Percentiles rank a stretch among this genome's conserved stretches.
These are phyloP conservation scores for Zoysia pacifica DNA, from an alignment of 176 grass and related monocot genomes.

Conservation along the genomic window DNA sequence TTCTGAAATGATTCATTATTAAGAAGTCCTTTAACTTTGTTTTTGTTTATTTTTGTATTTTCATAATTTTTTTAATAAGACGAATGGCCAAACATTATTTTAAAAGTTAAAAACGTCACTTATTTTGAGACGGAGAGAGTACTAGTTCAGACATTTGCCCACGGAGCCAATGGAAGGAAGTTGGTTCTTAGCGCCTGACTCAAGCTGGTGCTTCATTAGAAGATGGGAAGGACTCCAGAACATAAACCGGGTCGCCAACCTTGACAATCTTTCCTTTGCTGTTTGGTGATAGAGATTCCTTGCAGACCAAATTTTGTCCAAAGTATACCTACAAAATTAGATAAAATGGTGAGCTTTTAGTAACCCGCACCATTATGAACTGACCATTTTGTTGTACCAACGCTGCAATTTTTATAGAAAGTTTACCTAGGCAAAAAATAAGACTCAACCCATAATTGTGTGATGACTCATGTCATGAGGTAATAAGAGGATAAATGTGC, in stretches of 20 bases:
- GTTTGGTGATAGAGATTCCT: conserved; percentile 49
- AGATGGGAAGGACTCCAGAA: conserved; percentile 54
- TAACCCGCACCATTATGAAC: neutral
- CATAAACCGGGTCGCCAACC: conserved; percentile 70
- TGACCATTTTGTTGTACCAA: neutral
- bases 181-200: conserved; percentile 2
- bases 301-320: conserved; percentile 84
- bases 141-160: neutral
- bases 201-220: conserved; percentile 57
- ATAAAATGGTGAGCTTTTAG: neutral
- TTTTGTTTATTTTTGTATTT: too few relatives aligned
- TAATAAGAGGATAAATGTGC: neutral
- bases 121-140: too few relatives aligned
- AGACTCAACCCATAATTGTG: neutral
- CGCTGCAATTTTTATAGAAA: neutral
- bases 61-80: too few relatives aligned
- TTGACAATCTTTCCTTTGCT: conserved; percentile 56
- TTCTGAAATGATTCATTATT: too few relatives aligned
- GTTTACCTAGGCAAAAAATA: neutral
- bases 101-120: too few relatives aligned
- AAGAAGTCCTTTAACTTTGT: too few relatives aligned
- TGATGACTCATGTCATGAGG: neutral
- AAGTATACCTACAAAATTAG: conserved; percentile 62
- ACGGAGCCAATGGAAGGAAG: neutral
- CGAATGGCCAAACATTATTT: too few relatives aligned